Base-by-base conservation (phyloP, 1,284 basidiomycete species). In the Neotropicomus parvogracilis region DNA sequence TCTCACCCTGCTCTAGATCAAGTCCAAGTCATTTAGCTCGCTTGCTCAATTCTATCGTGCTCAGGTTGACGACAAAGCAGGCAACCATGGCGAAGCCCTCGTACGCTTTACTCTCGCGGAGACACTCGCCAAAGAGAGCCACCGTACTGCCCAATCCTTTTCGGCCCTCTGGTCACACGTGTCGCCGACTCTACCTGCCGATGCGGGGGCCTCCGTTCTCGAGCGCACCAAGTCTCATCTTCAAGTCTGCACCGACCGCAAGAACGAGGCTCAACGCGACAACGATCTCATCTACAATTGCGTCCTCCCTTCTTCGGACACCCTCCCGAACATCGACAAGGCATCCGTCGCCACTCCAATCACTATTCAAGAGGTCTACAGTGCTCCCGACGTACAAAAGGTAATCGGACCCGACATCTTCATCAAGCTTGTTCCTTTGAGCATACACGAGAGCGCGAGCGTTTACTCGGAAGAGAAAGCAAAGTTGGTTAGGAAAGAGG, bases 391-490 rank as follows among this genome's bases (percentile, higher is more conserved):
- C 13, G 94, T 98, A 14, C 92, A 97, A 68, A 92, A 91, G 69
- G 83, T 95, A 38, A 95, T 99, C 54, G 95, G 97, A 0, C 82
- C 84, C 5, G 95, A 98, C 67, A 78, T 98, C 50, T 98, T 99
- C 68, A 68, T 83, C 52, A 80, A 85, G 34, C 80, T 99, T 2
- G 81, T 99, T 19, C 95, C 97, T 7, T 74, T 99, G 28, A 91
- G 90, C 53, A 94, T 99, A 5, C 95, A 98, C 67, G 94, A 98
- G 70, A 91, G 88, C 56, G 95, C 97, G 6, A 91, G 87, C 49
- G 84, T 99, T 14, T 99, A 99, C 69, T 95, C 92, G 1, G 95
- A 99, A 67, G 97, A 99, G 72, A 98, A 99, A 71, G 97, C 95
- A 13, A 98, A 99, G 70, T 75, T 99, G 20, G 91, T 93, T 1